Percentiles rank a stretch among this genome's conserved stretches.
These are phyloP conservation scores for Dispira simplex DNA, from an alignment of 192 early-diverging fungal species.

Conservation along the genomic window DNA sequence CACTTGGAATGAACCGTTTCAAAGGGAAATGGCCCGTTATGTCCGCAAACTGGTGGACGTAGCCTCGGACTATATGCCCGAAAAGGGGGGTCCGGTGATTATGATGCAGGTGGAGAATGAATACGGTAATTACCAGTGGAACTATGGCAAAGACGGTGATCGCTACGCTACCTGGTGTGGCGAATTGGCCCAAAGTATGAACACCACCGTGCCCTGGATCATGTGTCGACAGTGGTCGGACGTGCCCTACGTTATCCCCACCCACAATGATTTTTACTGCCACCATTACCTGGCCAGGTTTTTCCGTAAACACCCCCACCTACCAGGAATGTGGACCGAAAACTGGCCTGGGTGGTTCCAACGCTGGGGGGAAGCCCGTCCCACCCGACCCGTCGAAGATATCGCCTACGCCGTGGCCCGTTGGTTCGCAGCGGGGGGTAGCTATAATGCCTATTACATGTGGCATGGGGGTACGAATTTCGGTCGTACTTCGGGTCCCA, in stretches of 20 bases:
- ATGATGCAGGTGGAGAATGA: slow-evolving; percentile 54
- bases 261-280: slow-evolving; percentile 37
- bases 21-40: slow-evolving; percentile 26
- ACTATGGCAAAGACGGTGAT: slow-evolving; percentile 19
- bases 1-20: slow-evolving; percentile 29
- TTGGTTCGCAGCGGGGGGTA: slow-evolving; percentile 39
- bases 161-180: slow-evolving; percentile 25
- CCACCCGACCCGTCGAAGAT: slow-evolving; percentile 34
- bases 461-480: slow-evolving; percentile 58
- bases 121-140: slow-evolving; percentile 25
- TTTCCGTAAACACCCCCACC: slow-evolving; percentile 19
- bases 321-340: slow-evolving; percentile 38
- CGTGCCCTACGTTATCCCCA: slow-evolving; percentile 23
- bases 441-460: slow-evolving; percentile 39
- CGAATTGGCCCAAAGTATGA: slow-evolving; percentile 16
- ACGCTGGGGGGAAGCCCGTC: slow-evolving; percentile 28
- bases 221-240: slow-evolving; percentile 35
- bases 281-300: slow-evolving; percentile 24
- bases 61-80: slow-evolving; percentile 21
- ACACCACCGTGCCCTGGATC: slow-evolving; percentile 39
- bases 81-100: slow-evolving; percentile 40
- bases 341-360: slow-evolving; percentile 47
- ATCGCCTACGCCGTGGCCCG: slow-evolving; percentile 35
- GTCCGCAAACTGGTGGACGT: slow-evolving; percentile 27
- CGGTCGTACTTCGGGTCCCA: slow-evolving; percentile 28